A percentile compares a stretch with the other conserved stretches of the same genome.
Evolutionary conservation across 2,329 filamentous ascomycete genomes (phyloP).

Genomic region (Ophiostoma novo-ulmi): DNA sequence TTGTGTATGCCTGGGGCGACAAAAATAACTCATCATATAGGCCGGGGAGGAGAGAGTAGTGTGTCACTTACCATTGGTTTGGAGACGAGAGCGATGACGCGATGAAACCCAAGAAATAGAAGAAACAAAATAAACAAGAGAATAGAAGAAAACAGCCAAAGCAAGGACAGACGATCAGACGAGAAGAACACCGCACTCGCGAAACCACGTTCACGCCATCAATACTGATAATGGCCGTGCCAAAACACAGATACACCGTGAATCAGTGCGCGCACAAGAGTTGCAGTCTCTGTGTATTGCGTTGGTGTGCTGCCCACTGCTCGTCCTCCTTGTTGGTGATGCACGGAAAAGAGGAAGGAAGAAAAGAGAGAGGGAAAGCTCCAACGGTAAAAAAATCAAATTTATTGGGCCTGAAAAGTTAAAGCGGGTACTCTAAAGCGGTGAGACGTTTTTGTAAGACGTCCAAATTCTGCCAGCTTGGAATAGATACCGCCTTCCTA

Average conservation of each 20-base stretch:
- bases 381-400: constrained; percentile 8
- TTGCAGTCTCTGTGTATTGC: neutral
- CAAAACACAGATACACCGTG: neutral
- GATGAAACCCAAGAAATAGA: neutral
- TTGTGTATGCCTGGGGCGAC: constrained; percentile 56
- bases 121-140: neutral
- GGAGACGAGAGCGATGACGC: neutral
- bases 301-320: neutral
- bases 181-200: neutral
- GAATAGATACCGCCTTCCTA: neutral
- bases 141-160: neutral
- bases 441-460: neutral
- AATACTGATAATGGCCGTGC: neutral
- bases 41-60: neutral
- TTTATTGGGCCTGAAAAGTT: constrained; percentile 5
- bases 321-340: neutral
- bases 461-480: neutral
- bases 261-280: neutral
- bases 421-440: neutral
- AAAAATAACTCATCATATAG: constrained; percentile 49
- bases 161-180: neutral
- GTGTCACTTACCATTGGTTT: neutral
- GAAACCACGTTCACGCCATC: constrained; percentile 7
- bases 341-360: neutral
- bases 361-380: neutral